These are phyloP conservation scores for Solanum corneliomulleri DNA, from an alignment of 257 asterid genomes.

Conservation along the genomic window DNA sequence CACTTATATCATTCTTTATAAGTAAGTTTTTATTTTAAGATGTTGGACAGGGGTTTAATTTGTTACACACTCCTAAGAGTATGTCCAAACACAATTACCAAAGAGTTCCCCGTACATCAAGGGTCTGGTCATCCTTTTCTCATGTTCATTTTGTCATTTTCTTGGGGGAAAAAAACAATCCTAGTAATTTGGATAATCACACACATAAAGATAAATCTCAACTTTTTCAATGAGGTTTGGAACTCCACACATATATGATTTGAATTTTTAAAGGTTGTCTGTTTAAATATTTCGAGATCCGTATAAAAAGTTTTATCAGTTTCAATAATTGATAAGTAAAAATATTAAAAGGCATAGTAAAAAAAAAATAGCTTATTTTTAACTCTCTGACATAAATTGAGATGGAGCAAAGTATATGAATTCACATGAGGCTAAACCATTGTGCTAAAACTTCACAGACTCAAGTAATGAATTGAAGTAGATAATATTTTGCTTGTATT, in stretches of 20 bases:
- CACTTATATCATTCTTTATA: neutral
- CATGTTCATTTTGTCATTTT: neutral
- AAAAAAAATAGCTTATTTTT: too few species aligned
- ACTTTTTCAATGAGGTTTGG: neutral
- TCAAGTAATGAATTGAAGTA: neutral
- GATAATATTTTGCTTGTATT: neutral
- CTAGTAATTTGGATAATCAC: neutral
- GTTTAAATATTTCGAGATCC: too few species aligned
- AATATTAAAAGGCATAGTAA: neutral
- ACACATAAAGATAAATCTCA: neutral
- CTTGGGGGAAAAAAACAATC: neutral
- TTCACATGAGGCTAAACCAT: neutral
- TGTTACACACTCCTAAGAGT: neutral
- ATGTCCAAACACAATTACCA: constrained; percentile 2
- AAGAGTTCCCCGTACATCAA: neutral
- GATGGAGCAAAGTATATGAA: neutral
- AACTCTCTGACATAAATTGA: neutral
- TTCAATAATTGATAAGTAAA: neutral
- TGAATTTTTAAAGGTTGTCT: too few species aligned
- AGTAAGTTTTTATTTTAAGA: neutral
- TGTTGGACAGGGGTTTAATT: neutral
- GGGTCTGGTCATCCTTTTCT: neutral
- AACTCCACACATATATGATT: neutral
- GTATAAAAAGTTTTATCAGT: neutral
- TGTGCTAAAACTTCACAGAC: neutral